Conservation (phyloP, 2,329 filamentous ascomycete genomes). For the Diaporthe destruens region DNA sequence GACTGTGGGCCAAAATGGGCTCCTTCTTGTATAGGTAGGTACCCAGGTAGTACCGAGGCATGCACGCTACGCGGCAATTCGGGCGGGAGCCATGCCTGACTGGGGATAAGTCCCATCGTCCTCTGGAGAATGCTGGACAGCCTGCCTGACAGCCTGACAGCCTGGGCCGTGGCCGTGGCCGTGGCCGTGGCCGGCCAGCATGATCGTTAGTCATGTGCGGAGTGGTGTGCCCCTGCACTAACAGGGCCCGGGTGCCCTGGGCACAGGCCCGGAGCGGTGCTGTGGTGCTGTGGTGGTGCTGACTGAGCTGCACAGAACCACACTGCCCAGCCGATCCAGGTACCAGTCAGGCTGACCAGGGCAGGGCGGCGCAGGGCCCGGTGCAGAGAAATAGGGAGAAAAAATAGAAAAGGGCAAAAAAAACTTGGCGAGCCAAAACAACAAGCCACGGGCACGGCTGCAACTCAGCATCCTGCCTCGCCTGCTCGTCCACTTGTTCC, state of each 20-base stretch:
- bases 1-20: neutral
- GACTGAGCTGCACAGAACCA: slow-evolving; percentile 22
- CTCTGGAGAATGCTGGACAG: neutral
- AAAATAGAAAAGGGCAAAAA: slow-evolving; percentile 27
- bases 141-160: too few species aligned
- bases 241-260: neutral
- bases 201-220: neutral
- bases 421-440: slow-evolving; percentile 37
- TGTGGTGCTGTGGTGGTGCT: neutral
- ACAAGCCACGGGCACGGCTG: slow-evolving; percentile 39
- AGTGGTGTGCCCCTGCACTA: neutral
- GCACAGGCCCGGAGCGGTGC: neutral
- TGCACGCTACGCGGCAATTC: slow-evolving; percentile 21
- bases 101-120: neutral
- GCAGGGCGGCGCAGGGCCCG: neutral
- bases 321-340: neutral
- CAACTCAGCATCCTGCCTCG: slow-evolving; percentile 25
- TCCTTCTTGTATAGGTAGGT: too few species aligned
- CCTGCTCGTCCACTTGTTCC: slow-evolving; percentile 10
- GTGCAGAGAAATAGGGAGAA: slow-evolving; percentile 24
- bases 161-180: too few species aligned
- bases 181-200: neutral
- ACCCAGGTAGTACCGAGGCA: neutral
- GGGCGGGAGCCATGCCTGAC: slow-evolving; percentile 15
- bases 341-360: neutral